Percentiles rank a stretch among this genome's conserved stretches.
These are phyloP conservation scores for Boletus rufocinnamomeus DNA, from an alignment of 768 basidiomycete genomes.

Conservation along the genomic window DNA sequence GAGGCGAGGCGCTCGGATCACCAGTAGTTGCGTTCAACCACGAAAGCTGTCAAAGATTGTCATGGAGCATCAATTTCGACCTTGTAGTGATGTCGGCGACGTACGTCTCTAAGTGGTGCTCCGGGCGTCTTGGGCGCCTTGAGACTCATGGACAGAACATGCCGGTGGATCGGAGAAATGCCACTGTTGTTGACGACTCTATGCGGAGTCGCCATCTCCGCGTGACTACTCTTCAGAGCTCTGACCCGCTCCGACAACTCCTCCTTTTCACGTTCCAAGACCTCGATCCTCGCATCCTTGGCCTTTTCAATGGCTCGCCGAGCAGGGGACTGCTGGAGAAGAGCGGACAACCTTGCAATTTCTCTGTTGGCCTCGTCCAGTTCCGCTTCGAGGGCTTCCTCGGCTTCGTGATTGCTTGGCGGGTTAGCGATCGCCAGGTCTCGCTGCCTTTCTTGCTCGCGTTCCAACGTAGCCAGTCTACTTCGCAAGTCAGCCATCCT, in stretches of 20 bases:
- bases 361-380: slow-evolving; percentile 77
- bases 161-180: slow-evolving; percentile 79
- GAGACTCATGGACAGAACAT: slow-evolving; percentile 66
- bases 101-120: slow-evolving; percentile 73
- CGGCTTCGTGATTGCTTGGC: slow-evolving; percentile 53
- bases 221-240: slow-evolving; percentile 52
- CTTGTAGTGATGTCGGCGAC: slow-evolving; percentile 23
- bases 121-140: slow-evolving; percentile 77
- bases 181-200: slow-evolving; percentile 55
- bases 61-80: slow-evolving; percentile 10
- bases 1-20: slow-evolving; percentile 59
- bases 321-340: slow-evolving; percentile 72
- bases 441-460: slow-evolving; percentile 48
- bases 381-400: slow-evolving; percentile 66
- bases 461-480: slow-evolving; percentile 56
- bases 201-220: slow-evolving; percentile 58
- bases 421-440: slow-evolving; percentile 24
- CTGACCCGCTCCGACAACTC: slow-evolving; percentile 73
- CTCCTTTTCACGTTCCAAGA: slow-evolving; percentile 75
- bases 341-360: slow-evolving; percentile 65
- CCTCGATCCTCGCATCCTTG: slow-evolving; percentile 72
- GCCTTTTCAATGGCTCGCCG: slow-evolving; percentile 77
- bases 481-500: slow-evolving; percentile 50
- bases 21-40: slow-evolving; percentile 65
- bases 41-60: slow-evolving; percentile 51